Evolutionary conservation across 495 filamentous ascomycete genomes (phyloP).

Genomic region (Podospora sp.): DNA sequence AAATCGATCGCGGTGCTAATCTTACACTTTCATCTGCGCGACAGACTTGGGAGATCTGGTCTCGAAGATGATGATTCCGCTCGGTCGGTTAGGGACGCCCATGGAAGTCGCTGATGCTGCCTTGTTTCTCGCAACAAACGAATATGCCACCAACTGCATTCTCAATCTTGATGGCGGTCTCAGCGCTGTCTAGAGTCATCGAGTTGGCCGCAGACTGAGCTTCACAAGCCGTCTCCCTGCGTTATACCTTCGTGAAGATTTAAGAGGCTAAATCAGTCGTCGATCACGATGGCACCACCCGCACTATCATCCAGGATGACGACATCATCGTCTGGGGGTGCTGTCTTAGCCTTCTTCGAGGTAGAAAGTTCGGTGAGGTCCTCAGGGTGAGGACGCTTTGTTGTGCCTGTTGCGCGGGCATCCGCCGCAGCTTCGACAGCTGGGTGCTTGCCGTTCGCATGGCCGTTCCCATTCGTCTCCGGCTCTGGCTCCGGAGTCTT

Average conservation of each 20-base stretch:
- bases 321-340: constrained; percentile 40
- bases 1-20: neutral
- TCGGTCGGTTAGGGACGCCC: constrained; percentile 67
- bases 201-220: too few species aligned
- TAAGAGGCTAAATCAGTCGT: constrained; percentile 3
- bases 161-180: constrained; percentile 85
- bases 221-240: too few species aligned
- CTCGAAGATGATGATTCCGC: constrained; percentile 56
- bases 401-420: constrained; percentile 25
- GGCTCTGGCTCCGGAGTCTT: constrained; percentile 35
- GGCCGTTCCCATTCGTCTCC: constrained; percentile 30
- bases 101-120: constrained; percentile 81
- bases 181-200: constrained; percentile 57
- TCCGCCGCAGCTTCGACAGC: neutral
- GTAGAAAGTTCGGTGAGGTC: constrained; percentile 17
- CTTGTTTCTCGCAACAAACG: constrained; percentile 73
- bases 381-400: constrained; percentile 44
- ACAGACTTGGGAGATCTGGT: constrained; percentile 28
- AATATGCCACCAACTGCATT: constrained; percentile 82
- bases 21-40: neutral
- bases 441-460: constrained; percentile 35
- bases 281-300: constrained; percentile 41
- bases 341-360: constrained; percentile 50
- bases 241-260: too few species aligned
- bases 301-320: constrained; percentile 62